Base-by-base conservation (phyloP, 129 eudicot genomes). In the Pulicaria dysenterica region DNA sequence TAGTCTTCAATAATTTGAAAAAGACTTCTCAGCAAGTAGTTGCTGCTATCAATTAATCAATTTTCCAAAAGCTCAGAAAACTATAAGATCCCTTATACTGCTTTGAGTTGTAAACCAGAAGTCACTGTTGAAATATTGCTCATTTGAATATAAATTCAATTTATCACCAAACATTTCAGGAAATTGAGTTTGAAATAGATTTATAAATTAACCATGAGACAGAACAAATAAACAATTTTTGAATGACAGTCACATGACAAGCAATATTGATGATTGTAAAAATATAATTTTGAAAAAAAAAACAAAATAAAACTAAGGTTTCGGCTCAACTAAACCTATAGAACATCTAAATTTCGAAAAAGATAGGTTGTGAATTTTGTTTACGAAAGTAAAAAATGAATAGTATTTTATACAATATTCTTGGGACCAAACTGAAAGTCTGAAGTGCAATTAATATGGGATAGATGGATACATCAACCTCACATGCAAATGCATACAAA, bases 21-120 rank as follows among this genome's bases (percentile, higher is more conserved):
- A 60, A 8, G 81, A 77, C 81, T 13, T 24, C 24, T 49, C 47
- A 53, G 19, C 14, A 42, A 42, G 57, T 69, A 77, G 71, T 61
- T 60, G 81, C 64, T 60, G 81, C 64, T 15, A 77, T 70, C 76
- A 77, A 77, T 69, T 64, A 77, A 77, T 69, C 71, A 77, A 77
- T 77, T 69, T 60, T 41, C 59, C 50, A 55, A 37, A 34, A 34
- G 40, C 54, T 16, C 44, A 14, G 16, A 17, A 64, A 50, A 45
- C n/a, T 8, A 11, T 13, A 36, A 56, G 56, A 15, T 13, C 31
- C 31, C 31, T 24, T 24, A 0, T 42, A 53, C 74, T 39, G 46
- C 62, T 16, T 39, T 40, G 17, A 39, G n/a, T 69, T 69, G 62
- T 41, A 69, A 53, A 19, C 39, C 74, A 54, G 10, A 54, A 48